Evolutionary conservation across 352 stramenopile species (phyloP), one percentile per base, ranked within the genome.

Genomic region (Phytopythium vexans): DNA sequence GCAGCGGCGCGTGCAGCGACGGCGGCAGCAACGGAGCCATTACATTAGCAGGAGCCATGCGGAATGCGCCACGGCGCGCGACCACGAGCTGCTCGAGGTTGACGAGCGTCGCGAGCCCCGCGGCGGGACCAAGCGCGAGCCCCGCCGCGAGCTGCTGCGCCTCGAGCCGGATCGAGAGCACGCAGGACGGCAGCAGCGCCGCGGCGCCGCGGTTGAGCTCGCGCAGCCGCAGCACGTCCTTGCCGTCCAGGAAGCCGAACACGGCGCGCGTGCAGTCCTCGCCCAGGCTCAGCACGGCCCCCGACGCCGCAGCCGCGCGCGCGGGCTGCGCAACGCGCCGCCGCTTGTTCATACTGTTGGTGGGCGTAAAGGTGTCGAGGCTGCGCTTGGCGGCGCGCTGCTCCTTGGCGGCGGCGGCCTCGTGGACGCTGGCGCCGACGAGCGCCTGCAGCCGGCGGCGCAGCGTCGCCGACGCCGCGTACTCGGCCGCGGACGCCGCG

Each of bases 371-470:
- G 16, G 42, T 56, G 46, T 41, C 42, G 46, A 75, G 72, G 42
- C 44, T 73, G 50, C 79, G 76, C 50, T 89, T 88, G 27, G 52
- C 60, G 32, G 35, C 9, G 49, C 43, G 38, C 6, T 46, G n/a
- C 35, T 56, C 58, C 56, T 64, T 72, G 40, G 51, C 51, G 12
- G 79, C 77, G 7, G 64, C 60, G 0, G 72, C 72, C 68, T 90
- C 79, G 55, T 88, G 75, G 48, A 82, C 72, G 49, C 77, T 89
- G 27, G 81, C 71, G 39, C 78, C 80, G 21, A 89, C 70, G 7
- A 92, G 68, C 15, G 72, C 77, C 58, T 92, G 82, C 27, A 92
- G 64, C 16, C 82, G 76, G 31, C 80, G 61, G n/a, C 74, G 77
- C 52, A 92, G 60, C 9, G 82, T 92, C 27, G 74, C 69, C 41